A percentile compares a stretch with the other conserved stretches of the same genome.
Evolutionary conservation across 768 basidiomycete species (phyloP).

Genomic region (Mycena belliarum): DNA sequence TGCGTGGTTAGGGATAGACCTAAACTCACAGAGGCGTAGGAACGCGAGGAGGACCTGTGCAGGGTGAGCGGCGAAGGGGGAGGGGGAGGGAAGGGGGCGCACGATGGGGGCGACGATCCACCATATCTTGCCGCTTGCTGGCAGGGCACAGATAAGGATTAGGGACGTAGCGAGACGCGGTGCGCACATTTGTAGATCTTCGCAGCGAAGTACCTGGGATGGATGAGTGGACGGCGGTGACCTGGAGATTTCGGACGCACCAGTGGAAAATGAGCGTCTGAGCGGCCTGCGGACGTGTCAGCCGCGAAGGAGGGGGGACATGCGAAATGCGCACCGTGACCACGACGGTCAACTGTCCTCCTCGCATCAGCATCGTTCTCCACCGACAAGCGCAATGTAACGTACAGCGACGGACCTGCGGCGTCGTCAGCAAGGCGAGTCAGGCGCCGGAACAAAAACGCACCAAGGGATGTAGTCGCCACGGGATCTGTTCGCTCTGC

Average conservation of each 20-base stretch:
- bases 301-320: no score
- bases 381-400: neutral
- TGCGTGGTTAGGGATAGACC: neutral
- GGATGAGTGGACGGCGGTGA: neutral
- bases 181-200: constrained; percentile 22
- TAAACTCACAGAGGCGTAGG: constrained; percentile 11
- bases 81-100: neutral
- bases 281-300: constrained; percentile 4
- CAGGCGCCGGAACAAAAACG: neutral
- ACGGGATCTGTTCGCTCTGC: neutral
- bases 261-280: constrained; percentile 22
- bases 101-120: constrained; percentile 20
- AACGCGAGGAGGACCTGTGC: constrained; percentile 9
- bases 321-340: constrained; percentile 4
- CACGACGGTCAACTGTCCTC: constrained; percentile 5
- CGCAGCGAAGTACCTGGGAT: constrained; percentile 17
- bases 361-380: neutral
- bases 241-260: neutral
- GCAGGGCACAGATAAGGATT: neutral
- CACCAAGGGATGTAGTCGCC: constrained; percentile 17
- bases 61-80: neutral
- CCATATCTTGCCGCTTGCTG: constrained; percentile 21
- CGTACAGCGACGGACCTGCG: constrained; percentile 18
- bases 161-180: neutral
- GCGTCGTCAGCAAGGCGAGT: no score